Evolutionary conservation across 305 asterid genomes (phyloP).

Genomic region (Lippia alba): DNA sequence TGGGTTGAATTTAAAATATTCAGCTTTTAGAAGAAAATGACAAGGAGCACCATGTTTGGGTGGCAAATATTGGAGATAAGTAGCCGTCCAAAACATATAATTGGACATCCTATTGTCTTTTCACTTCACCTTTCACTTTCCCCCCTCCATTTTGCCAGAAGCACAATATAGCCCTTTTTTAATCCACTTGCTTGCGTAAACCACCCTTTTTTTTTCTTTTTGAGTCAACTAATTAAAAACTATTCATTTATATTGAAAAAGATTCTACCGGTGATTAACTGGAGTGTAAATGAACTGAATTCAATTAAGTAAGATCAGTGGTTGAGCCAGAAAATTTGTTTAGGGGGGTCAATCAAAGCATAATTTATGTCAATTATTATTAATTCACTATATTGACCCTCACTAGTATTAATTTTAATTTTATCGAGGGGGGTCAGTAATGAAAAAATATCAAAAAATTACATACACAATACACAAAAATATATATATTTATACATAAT

Average conservation of each 20-base stretch:
- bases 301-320: no score
- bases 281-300: no score
- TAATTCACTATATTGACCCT: no score
- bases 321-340: no score
- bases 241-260: neutral
- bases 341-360: no score
- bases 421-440: no score
- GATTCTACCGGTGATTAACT: no score
- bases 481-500: no score
- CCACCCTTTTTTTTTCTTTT: neutral
- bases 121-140: neutral
- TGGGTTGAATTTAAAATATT: neutral
- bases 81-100: constrained; percentile 2
- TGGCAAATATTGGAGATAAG: neutral
- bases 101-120: neutral
- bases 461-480: no score
- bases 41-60: neutral
- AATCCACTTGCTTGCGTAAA: neutral
- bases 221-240: neutral
- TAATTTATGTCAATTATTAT: no score
- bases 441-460: no score
- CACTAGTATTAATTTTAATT: no score
- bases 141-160: neutral
- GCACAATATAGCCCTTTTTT: neutral
- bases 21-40: constrained; percentile 12